Conservation (phyloP, 2,329 filamentous ascomycete genomes). For the Aspergillus fijiensis region DNA sequence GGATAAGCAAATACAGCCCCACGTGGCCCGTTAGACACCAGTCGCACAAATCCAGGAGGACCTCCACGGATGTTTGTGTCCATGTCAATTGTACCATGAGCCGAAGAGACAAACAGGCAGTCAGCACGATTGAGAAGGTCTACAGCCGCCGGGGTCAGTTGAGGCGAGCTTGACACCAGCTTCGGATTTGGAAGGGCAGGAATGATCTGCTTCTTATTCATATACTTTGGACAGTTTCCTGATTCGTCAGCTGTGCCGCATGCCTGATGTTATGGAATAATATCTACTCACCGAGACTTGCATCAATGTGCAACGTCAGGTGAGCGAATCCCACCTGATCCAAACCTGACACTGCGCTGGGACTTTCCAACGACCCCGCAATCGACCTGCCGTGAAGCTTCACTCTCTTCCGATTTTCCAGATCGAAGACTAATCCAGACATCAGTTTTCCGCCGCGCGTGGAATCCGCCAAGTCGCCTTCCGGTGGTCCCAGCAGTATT, state of each 20-base stretch:
- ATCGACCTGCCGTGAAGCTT: slow-evolving; percentile 72
- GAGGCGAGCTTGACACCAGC: slow-evolving; percentile 49
- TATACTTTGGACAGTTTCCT: slow-evolving; percentile 84
- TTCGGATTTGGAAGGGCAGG: slow-evolving; percentile 56
- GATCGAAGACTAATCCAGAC: slow-evolving; percentile 61
- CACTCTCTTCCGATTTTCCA: slow-evolving; percentile 67
- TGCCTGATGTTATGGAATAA: neutral
- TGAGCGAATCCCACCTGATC: slow-evolving; percentile 41
- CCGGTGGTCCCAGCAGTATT: slow-evolving; percentile 55
- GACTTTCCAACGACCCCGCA: slow-evolving; percentile 54
- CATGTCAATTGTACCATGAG: slow-evolving; percentile 64
- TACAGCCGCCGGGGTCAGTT: slow-evolving; percentile 56
- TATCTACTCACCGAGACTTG: slow-evolving; percentile 58
- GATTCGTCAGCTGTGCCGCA: slow-evolving; percentile 3
- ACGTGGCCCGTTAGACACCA: slow-evolving; percentile 56
- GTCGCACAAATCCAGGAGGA: slow-evolving; percentile 68
- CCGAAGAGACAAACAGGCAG: slow-evolving; percentile 74
- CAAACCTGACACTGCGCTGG: slow-evolving; percentile 4
- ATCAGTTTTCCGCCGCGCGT: slow-evolving; percentile 51
- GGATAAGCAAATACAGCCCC: slow-evolving; percentile 66
- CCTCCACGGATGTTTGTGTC: slow-evolving; percentile 81
- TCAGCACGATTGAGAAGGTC: slow-evolving; percentile 65
- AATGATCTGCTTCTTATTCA: slow-evolving; percentile 69
- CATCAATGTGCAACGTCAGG: slow-evolving; percentile 67
- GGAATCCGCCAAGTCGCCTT: slow-evolving; percentile 15